Conservation (phyloP, 2,329 filamentous ascomycete species). For the Neofusicoccum umdonicola region DNA sequence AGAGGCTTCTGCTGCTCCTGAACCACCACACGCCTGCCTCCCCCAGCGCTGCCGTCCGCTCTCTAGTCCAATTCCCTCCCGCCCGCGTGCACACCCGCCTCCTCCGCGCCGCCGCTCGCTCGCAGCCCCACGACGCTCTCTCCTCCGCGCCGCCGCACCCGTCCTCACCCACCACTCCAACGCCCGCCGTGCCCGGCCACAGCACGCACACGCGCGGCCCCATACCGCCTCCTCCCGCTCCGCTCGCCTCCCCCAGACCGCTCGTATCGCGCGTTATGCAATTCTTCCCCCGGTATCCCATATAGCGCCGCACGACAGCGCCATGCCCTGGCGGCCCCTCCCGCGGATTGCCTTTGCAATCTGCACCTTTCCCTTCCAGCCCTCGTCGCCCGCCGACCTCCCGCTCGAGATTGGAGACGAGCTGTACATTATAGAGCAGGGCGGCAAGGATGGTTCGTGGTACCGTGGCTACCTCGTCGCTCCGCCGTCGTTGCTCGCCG, state of each 20-base stretch:
- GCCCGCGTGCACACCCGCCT: background rate
- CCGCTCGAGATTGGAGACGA: slow-evolving; percentile 98
- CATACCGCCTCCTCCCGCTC: background rate
- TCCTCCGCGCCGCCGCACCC: slow-evolving; percentile 4
- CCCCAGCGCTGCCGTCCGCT: background rate
- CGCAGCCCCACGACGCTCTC: background rate
- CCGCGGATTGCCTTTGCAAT: slow-evolving; percentile 97
- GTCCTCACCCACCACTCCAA: background rate
- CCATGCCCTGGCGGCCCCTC: slow-evolving; percentile 76
- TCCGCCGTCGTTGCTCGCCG: slow-evolving; percentile 87
- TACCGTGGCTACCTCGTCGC: slow-evolving; percentile 93
- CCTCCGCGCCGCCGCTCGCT: background rate
- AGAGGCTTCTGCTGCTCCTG: background rate
- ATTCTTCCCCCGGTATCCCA: slow-evolving; percentile 14
- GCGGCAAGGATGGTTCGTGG: slow-evolving; percentile 80
- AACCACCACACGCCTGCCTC: background rate
- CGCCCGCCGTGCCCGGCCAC: background rate
- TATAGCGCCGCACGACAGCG: slow-evolving; percentile 20
- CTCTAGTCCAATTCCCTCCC: background rate
- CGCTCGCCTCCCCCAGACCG: background rate
- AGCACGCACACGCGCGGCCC: slow-evolving; percentile 6
- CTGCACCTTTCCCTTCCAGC: slow-evolving; percentile 89
- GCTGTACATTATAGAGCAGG: slow-evolving; percentile 97
- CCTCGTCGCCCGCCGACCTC: slow-evolving; percentile 82
- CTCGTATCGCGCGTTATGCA: slow-evolving; percentile 19